Base-by-base conservation (phyloP, 2,329 filamentous ascomycete genomes). In the Diaporthe ampelina region DNA sequence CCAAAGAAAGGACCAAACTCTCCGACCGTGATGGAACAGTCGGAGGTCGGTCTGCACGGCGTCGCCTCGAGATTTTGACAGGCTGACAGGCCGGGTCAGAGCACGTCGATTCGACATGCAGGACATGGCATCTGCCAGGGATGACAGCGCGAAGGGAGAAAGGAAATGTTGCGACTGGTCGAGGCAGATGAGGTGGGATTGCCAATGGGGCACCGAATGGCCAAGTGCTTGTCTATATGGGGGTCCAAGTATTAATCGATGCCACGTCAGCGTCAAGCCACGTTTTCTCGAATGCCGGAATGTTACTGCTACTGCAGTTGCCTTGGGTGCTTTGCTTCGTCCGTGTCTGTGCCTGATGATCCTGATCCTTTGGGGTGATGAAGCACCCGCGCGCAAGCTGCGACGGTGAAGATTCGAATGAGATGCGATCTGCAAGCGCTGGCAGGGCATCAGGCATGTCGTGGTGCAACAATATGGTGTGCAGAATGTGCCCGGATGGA, bases 261-360 rank as follows among this genome's bases (percentile, higher is more conserved):
- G 63, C 63, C 63, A 68, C 63, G 63, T 68, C 63, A 68, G 63
- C 63, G 63, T 40, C 63, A 40, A 54, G 63, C 63, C 63, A 68
- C 63, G 63, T 68, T 68, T 54, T 52, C 45, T 54, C 32, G 63
- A 54, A 35, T 40, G 48, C 24, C 45, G 63, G 63, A 68, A 68
- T 54, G 48, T 68, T 11, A 68, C 63, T 40, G 40, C 26, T 37
- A 54, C 63, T 21, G 45, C 10, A 13, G 11, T 2, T 37, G 35
- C 35, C 29, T 29, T 52, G 21, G 15, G 43, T 3, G 8, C 19
- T 48, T 7, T 3, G 8, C 19, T 48, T 7, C 19, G 43, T 19
- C 43, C 43, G 43, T 7, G 59, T 7, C 26, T 65, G 40, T 17
- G 58, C 24, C 7, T 7, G 59, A 32, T 43, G 15, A 40, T 40